These are phyloP conservation scores for Zopfia rhizophila DNA, from an alignment of 2,329 filamentous ascomycete genomes.

Conservation along the genomic window DNA sequence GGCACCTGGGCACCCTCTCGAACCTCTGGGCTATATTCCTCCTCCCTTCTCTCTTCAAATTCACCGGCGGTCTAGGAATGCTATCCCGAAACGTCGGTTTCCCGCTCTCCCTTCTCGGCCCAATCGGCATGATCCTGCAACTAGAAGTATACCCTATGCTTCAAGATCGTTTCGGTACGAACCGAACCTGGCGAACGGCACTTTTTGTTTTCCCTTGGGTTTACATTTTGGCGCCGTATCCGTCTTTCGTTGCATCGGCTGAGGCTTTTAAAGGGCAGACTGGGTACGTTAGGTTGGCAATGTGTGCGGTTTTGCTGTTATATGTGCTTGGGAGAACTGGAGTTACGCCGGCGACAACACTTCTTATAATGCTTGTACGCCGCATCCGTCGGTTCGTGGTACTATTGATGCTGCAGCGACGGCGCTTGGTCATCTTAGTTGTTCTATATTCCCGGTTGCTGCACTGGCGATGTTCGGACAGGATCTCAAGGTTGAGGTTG, in stretches of 20 bases:
- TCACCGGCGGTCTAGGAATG: slow-evolving; percentile 55
- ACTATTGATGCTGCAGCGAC: slow-evolving; percentile 20
- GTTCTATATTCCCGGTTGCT: slow-evolving; percentile 16
- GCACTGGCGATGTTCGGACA: slow-evolving; percentile 17
- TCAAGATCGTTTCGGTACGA: slow-evolving; percentile 48
- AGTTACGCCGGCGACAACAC: slow-evolving; percentile 22
- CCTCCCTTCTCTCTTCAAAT: slow-evolving; percentile 49
- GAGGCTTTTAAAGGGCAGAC: neutral
- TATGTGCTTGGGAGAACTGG: slow-evolving; percentile 20
- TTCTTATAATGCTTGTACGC: slow-evolving; percentile 27
- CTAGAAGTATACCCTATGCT: slow-evolving; percentile 53
- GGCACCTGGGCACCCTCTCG: slow-evolving; percentile 56
- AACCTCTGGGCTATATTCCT: slow-evolving; percentile 57
- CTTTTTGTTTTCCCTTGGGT: slow-evolving; percentile 53
- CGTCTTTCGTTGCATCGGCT: slow-evolving; percentile 10
- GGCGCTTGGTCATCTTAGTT: slow-evolving; percentile 16
- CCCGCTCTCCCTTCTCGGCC: slow-evolving; percentile 53
- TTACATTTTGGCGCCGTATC: slow-evolving; percentile 52
- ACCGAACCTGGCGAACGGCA: slow-evolving; percentile 45
- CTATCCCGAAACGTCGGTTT: slow-evolving; percentile 53
- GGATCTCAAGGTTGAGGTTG: slow-evolving; percentile 13
- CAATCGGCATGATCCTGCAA: slow-evolving; percentile 53
- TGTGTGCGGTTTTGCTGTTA: slow-evolving; percentile 8
- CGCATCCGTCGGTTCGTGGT: slow-evolving; percentile 19
- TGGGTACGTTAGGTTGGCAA: slow-evolving; percentile 3